phyloP scores from a whole-genome alignment of 1,284 basidiomycete species.

The Flammula alnicola region DNA sequence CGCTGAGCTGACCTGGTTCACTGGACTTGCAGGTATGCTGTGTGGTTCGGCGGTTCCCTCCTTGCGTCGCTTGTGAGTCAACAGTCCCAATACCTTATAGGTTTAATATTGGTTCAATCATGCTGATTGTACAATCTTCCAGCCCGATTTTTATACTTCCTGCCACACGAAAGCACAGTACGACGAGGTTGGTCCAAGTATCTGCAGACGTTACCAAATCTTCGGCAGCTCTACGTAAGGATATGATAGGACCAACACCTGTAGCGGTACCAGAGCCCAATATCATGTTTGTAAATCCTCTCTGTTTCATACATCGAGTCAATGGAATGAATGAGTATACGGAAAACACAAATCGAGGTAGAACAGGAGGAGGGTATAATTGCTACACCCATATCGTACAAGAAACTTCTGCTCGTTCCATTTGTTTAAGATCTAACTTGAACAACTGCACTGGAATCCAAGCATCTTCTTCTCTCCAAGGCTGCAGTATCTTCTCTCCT shows the following conservation, averaged over 20 bases:
- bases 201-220: conserved; percentile 93
- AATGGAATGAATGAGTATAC: conserved; percentile 5
- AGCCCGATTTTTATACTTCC: conserved; percentile 98
- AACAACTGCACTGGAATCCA: conserved; percentile 94
- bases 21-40: conserved; percentile 71
- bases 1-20: conserved; percentile 9
- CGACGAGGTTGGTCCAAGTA: conserved; percentile 95
- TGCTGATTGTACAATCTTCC: conserved; percentile 16
- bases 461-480: conserved; percentile 77
- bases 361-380: too few relatives aligned
- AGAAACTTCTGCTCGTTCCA: not conserved
- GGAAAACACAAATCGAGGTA: not conserved
- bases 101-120: conserved; percentile 10
- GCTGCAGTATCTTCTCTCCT: conserved; percentile 80
- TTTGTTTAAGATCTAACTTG: conserved; percentile 54
- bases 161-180: conserved; percentile 98
- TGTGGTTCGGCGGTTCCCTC: conserved; percentile 98
- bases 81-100: not conserved
- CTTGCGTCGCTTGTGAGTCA: conserved; percentile 84
- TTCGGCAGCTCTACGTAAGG: conserved; percentile 86
- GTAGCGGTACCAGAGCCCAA: not conserved
- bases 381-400: not conserved
- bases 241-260: not conserved
- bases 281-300: not conserved
- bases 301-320: not conserved